Evolutionary conservation across 1,284 basidiomycete genomes (phyloP), one percentile per base, ranked within the genome.

Genomic region (Golubevia sp.): DNA sequence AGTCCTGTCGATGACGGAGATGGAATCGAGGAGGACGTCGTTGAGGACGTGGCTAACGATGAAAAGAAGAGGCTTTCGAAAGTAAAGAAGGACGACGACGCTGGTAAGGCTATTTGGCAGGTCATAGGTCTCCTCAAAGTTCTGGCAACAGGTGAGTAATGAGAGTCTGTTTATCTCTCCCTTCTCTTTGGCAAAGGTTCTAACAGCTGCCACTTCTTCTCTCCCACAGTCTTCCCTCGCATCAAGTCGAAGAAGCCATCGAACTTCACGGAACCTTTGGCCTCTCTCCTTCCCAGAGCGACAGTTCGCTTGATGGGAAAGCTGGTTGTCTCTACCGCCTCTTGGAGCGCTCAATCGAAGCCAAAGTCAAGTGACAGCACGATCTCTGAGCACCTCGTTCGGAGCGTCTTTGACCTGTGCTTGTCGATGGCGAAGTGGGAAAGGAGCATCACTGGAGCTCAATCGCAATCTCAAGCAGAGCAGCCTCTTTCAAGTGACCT

Each of bases 171-270:
- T 24, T 27, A 54, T 24, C 23, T 54, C 34, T 20, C 23, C 52
- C 8, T 21, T 24, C 23, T 24, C 52, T 18, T 27, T 54, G 23
- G 20, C 52, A 18, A 20, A 8, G 8, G 34, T 27, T 24, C 8
- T 54, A 8, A 21, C 51, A 18, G 62, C 62, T n/a, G 49, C 70
- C 44, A 66, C 71, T 62, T 58, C 58, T 38, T 60, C 69, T 23
- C 71, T 23, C 66, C 62, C 56, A 58, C 55, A 20, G 63, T 70
- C 2, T 52, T 78, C 0, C 76, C 74, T 3, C 70, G 70, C 27
- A 74, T 78, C 58, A 66, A 66, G n/a, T 74, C 76, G 20, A 69
- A 74, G 58, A 76, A 74, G 56, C 71, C 71, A 15, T 60, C 63
- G 44, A 62, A 61, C 24, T 78, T 78, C 55, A 34, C 73, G 66